Percentiles rank a stretch among this genome's conserved stretches.
Conservation (phyloP, 73 alveolate species). For the Stentor roeselii region DNA sequence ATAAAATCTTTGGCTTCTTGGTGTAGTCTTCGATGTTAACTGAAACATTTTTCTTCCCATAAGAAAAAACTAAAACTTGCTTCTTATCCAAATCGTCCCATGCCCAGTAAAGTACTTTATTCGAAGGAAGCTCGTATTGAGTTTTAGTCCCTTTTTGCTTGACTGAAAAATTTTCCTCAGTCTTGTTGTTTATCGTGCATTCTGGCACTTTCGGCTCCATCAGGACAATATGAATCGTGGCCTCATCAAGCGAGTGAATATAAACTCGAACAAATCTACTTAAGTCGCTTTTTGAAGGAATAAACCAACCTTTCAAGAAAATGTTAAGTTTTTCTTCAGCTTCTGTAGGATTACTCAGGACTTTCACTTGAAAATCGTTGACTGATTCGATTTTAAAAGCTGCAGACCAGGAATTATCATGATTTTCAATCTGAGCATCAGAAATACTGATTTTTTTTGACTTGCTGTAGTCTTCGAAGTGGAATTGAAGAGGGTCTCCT, state of each 20-base stretch:
- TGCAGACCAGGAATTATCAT: slow-evolving; percentile 8
- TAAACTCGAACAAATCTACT: not conserved
- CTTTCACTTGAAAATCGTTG: slow-evolving; percentile 15
- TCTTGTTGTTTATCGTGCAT: not conserved
- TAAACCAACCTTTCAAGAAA: not conserved
- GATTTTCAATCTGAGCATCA: not conserved
- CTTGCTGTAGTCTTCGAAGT: not conserved
- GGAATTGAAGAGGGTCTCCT: not conserved
- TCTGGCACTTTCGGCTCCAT: slow-evolving; percentile 6
- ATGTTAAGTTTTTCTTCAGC: slow-evolving; percentile 5
- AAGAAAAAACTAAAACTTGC: not conserved
- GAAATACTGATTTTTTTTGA: not conserved
- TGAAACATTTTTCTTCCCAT: not conserved
- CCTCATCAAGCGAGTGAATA: not conserved
- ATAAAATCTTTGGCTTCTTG: too few species aligned
- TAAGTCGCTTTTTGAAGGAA: not conserved
- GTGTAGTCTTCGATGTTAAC: not conserved
- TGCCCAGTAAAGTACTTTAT: not conserved
- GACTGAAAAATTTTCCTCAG: not conserved
- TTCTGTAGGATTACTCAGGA: not conserved
- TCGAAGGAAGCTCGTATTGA: too few species aligned
- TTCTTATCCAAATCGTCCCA: not conserved
- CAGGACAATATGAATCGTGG: not conserved
- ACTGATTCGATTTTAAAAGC: slow-evolving; percentile 2
- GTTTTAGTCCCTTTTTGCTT: not conserved